Base-by-base conservation (phyloP, 768 basidiomycete genomes). In the Lentinula sp. region DNA sequence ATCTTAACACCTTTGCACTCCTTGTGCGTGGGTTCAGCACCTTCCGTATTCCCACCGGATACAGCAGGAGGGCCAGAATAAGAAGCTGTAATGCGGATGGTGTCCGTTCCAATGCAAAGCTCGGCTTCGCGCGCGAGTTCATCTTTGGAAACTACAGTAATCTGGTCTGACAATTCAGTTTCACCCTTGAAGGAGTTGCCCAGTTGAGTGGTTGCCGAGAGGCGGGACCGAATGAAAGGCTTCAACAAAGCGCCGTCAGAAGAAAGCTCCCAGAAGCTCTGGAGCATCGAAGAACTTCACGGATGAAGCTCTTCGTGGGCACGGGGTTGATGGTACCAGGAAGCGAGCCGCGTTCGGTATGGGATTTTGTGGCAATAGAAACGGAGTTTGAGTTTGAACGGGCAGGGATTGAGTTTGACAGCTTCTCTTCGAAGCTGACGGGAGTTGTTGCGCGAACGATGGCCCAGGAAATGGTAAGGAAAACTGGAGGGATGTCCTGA, bases 221-320 rank as follows among this genome's bases (percentile, higher is more conserved):
- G 74, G 69, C 83, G 87, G 32, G 76, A 69, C 5, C 91, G 86
- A n/a, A 93, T 80, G 23, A 23, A 23, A 1, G 4, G 89, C 91
- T 71, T 93, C 91, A 95, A 70, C 93, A 93, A 0, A 93, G 74
- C 0, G 94, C 93, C 0, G 92, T 90, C 70, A 95, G 93, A 7
- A 96, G 79, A 3, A 93, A 90, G 49, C 81, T 84, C 45, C 87
- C 90, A 4, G 90, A 90, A 0, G 93, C 94, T 50, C 91, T 83
- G 12, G 91, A 94, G 39, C 94, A 88, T 56, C 91, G 83, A 13
- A 96, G 80, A 8, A 95, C 90, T 73, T 96, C 93, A 69, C 92
- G 89, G 33, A 96, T 90, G 67, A 95, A 96, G 4, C 81, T 78
- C 64, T 83, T 86, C 64, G 92, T 81, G 7, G 89, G 86, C 6